Conservation (phyloP, 345 rosid genomes). For the Bretschneidera sinensis region DNA sequence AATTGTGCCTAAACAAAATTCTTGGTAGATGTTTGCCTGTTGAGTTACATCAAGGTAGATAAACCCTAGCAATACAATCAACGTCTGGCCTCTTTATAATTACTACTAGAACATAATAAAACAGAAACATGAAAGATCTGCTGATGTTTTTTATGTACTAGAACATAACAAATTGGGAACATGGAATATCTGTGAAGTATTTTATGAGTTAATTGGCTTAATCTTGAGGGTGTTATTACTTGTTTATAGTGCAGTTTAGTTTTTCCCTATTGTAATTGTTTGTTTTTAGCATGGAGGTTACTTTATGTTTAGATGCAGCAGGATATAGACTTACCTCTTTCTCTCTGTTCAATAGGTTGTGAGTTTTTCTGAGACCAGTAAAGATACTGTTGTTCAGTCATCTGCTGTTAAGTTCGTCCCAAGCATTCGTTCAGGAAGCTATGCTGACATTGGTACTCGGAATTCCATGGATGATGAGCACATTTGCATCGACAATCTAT, state of each 20-base stretch:
- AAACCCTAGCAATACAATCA: neutral
- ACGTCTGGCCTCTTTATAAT: neutral
- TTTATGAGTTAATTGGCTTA: neutral
- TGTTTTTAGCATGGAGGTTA: neutral
- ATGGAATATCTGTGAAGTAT: too few species aligned
- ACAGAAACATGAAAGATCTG: too few species aligned
- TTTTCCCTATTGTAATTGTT: neutral
- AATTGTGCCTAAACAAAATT: neutral
- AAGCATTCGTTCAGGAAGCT: conserved; percentile 77
- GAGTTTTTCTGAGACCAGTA: conserved; percentile 26
- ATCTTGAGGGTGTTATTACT: neutral
- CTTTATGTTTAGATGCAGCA: neutral
- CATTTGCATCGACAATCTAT: conserved; percentile 69
- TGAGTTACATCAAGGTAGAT: neutral
- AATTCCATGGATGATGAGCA: conserved; percentile 85
- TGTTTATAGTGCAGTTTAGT: too few species aligned
- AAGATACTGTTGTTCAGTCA: conserved; percentile 28
- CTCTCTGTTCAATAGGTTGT: conserved; percentile 28
- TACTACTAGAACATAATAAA: too few species aligned
- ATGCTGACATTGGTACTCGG: conserved; percentile 58
- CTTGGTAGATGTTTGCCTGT: too few species aligned
- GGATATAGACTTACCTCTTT: conserved; percentile 12
- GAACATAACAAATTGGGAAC: too few species aligned
- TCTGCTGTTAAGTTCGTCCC: conserved; percentile 40
- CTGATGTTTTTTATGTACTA: too few species aligned